Conservation (phyloP, 257 asterid species). For the Nicotiana obtusifolia region DNA sequence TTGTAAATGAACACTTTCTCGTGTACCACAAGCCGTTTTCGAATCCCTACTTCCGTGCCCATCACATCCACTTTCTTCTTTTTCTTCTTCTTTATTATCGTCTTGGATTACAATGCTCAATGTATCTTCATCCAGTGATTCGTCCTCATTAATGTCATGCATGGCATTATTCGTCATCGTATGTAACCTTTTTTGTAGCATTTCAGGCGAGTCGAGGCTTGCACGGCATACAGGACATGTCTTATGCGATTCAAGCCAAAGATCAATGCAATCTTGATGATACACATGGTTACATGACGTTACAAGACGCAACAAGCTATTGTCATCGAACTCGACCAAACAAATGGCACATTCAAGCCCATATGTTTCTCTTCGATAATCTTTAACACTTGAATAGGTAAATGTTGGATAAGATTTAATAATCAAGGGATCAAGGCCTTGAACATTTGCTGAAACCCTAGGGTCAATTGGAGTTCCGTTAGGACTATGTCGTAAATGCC, state of each 20-base stretch:
- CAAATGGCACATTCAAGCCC: conserved; percentile 94
- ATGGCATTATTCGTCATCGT: neutral
- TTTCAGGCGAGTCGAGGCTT: conserved; percentile 50
- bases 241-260: conserved; percentile 77
- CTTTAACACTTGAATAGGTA: conserved; percentile 61
- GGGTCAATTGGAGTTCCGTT: conserved; percentile 28
- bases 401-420: conserved; percentile 66
- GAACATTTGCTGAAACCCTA: neutral
- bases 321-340: conserved; percentile 52
- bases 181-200: neutral
- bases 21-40: neutral
- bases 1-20: neutral
- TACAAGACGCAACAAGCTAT: conserved; percentile 57
- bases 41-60: neutral
- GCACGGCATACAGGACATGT: conserved; percentile 88
- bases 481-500: conserved; percentile 42
- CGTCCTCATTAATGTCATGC: conserved; percentile 18
- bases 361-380: conserved; percentile 48
- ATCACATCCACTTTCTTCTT: neutral
- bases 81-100: conserved; percentile 13
- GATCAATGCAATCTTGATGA: conserved; percentile 84
- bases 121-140: conserved; percentile 17
- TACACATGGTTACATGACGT: conserved; percentile 76
- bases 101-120: conserved; percentile 38
- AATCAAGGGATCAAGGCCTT: conserved; percentile 58